Conservation (phyloP, 2,329 filamentous ascomycete species). For the Lojkania enalia region DNA sequence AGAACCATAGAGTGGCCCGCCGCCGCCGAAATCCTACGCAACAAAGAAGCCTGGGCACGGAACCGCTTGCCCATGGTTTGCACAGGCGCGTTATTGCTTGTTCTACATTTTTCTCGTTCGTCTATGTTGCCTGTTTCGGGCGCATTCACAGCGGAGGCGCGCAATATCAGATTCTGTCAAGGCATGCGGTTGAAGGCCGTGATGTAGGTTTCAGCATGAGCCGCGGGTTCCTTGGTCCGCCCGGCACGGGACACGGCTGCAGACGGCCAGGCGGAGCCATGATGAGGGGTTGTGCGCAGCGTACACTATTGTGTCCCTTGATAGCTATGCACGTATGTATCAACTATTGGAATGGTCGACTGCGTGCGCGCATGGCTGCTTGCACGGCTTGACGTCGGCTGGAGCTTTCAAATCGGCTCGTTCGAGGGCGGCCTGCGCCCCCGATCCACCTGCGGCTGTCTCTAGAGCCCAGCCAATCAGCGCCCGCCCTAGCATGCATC, state of each 20-base stretch:
- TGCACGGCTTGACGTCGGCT: constrained; percentile 12
- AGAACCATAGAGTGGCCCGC: not conserved
- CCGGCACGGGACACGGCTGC: not conserved
- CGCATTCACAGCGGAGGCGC: not conserved
- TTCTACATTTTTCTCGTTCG: not conserved
- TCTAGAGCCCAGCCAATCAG: constrained; percentile 12
- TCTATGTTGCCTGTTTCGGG: not conserved
- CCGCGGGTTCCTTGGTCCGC: too few relatives aligned
- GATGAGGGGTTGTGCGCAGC: too few relatives aligned
- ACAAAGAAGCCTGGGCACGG: not conserved
- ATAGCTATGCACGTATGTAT: too few relatives aligned
- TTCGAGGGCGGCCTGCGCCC: not conserved
- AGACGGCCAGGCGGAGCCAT: too few relatives aligned
- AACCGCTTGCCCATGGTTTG: not conserved
- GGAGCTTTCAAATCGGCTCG: constrained; percentile 5
- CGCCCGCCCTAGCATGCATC: not conserved
- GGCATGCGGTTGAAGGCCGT: not conserved
- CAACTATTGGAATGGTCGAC: too few relatives aligned
- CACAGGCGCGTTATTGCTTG: too few relatives aligned
- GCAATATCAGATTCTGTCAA: constrained; percentile 15
- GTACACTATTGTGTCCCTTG: too few relatives aligned
- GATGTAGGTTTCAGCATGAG: not conserved
- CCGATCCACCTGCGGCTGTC: too few relatives aligned
- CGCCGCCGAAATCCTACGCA: not conserved
- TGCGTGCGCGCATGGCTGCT: too few relatives aligned